Evolutionary conservation across 768 basidiomycete genomes (phyloP), one percentile per base, ranked within the genome.

Genomic region (Exidia glandulosa): DNA sequence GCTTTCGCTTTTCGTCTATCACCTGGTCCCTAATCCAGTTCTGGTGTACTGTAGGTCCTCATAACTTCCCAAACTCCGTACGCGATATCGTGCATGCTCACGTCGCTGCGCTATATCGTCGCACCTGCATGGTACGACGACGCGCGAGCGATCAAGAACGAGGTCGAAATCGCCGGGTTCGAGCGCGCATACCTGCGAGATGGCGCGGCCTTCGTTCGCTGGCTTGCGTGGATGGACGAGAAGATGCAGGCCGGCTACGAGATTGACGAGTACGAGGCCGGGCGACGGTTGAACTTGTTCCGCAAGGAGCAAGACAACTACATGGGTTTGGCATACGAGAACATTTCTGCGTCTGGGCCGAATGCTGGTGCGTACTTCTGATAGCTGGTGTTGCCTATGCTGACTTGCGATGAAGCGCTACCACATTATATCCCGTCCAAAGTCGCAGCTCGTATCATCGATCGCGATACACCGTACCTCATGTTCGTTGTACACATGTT

Each of bases 191-290:
- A 97, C 72, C 71, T 92, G 16, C 81, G 94, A 57, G 96, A 99
- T 71, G 95, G 93, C 25, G 87, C 81, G 59, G 87, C 93, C 25
- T 89, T 83, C 66, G 85, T 86, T 63, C 68, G 87, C 67, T 98
- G 92, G 84, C 81, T 94, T 60, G 88, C 92, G 1, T 95, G 93
- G 92, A 76, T 99, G 2, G 93, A 97, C 60, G 73, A 82, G 60
- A 88, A 90, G 71, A 76, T 94, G 37, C 70, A 75, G 10, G 80
- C 86, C 61, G 87, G 87, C 56, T 88, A 88, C 67, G 81, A 86
- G 61, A 86, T 98, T 64, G 88, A 88, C 5, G 95, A 98, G 72
- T 96, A 88, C 76, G 90, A 94, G 68, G 94, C 94, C 13, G 90
- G 84, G 1, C 90, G 86, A 70, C 82, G 89, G 58, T 74, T 96